Conservation (phyloP, 2,329 filamentous ascomycete species). For the Colletotrichum endophyticum region DNA sequence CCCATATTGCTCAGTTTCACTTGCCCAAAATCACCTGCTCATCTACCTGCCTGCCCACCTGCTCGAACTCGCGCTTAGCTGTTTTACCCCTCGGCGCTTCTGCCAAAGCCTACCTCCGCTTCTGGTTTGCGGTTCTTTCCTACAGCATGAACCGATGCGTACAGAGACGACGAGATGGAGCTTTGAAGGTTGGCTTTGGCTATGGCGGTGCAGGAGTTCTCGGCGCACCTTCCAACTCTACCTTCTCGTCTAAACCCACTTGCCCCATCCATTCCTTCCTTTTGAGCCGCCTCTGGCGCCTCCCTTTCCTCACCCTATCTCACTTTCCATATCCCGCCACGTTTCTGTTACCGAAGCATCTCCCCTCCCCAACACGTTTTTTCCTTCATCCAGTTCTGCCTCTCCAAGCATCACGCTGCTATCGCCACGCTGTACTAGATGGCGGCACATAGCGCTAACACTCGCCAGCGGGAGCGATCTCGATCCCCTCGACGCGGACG, state of each 20-base stretch:
- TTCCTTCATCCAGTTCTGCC: not conserved
- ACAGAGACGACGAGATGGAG: not conserved
- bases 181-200: not conserved
- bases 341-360: not conserved
- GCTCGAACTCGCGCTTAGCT: not conserved
- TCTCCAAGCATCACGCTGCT: not conserved
- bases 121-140: not conserved
- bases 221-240: not conserved
- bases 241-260: not conserved
- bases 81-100: not conserved
- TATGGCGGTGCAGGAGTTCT: not conserved
- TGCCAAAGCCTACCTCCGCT: not conserved
- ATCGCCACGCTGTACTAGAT: slow-evolving; percentile 10
- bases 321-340: not conserved
- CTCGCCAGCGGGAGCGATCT: slow-evolving; percentile 78
- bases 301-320: not conserved
- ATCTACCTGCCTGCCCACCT: not conserved
- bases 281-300: slow-evolving; percentile 2
- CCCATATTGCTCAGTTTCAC: not conserved
- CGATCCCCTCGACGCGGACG: slow-evolving; percentile 79
- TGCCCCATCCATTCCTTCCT: not conserved
- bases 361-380: not conserved
- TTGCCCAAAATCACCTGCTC: not conserved
- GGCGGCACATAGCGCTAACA: slow-evolving; percentile 5
- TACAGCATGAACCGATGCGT: not conserved